Evolutionary conservation across 2,329 filamentous ascomycete species (phyloP), one percentile per base, ranked within the genome.

Genomic region (Drechslerella stenobrocha): DNA sequence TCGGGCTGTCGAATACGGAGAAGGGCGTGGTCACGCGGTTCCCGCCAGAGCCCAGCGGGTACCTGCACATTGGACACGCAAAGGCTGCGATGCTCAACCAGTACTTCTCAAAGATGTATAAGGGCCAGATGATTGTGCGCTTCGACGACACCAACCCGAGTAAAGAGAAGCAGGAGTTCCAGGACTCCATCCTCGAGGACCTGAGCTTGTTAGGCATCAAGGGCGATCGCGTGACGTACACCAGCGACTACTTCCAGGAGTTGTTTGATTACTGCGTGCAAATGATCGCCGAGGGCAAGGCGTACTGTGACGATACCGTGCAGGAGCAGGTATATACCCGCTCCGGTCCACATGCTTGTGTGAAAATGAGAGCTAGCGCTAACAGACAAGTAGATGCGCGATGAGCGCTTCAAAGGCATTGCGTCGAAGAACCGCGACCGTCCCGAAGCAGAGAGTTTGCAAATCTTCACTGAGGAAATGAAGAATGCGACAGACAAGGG

Each of bases 121-220:
- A 92, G 67, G 93, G 93, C 74, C 95, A 87, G 74, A 81, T 98
- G 73, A 85, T 95, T 65, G 84, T 97, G 50, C 88, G 93, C 66
- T 93, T 98, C 75, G 93, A 98, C 76, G 93, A 98, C 75, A 98
- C 93, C 59, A 98, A 98, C 78, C 93, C 93, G 5, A 86, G 88
- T 66, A 97, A 97, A 77, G 93, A 98, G 81, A 96, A 95, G 80
- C 86, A 92, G 76, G 93, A 97, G 79, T 98, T 87, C 76, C 87
- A 97, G 76, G 90, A 97, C 77, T 83, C 90, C 3, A 98, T 98
- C 70, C 81, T 96, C 35, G 87, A 96, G 79, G 93, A 98, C 77
- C 83, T 96, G 51, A 85, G 86, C 50, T 82, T 97, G 53, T 90
- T 98, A 82, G 92, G 91, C 26, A 89, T 98, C 77, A 89, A 88